Percentiles rank a stretch among this genome's conserved stretches.
Evolutionary conservation across 805 yeast species (phyloP).

Genomic region (Saccharomycopsis babjevae): DNA sequence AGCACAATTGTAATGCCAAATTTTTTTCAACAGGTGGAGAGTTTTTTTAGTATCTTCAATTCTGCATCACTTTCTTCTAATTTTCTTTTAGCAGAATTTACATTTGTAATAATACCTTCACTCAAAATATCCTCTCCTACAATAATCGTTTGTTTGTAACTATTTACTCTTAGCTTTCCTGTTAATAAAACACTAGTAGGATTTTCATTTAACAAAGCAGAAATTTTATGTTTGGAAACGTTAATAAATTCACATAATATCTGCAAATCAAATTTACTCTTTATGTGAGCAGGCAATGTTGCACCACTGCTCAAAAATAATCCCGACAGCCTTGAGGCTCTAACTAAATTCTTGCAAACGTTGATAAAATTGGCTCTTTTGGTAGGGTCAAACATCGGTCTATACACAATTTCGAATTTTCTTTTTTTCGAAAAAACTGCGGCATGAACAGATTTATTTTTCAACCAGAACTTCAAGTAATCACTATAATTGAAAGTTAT

Average conservation of each 20-base stretch:
- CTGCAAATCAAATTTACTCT: constrained; percentile 60
- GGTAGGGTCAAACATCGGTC: constrained; percentile 24
- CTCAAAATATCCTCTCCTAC: constrained; percentile 31
- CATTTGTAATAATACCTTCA: not conserved
- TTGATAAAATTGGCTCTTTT: constrained; percentile 55
- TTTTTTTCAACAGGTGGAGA: not conserved
- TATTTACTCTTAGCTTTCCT: constrained; percentile 62
- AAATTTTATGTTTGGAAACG: constrained; percentile 51
- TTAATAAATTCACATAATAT: constrained; percentile 63
- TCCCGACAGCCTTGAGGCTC: constrained; percentile 79
- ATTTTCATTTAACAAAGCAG: constrained; percentile 45
- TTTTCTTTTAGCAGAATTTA: constrained; percentile 3
- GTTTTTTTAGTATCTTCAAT: constrained; percentile 2
- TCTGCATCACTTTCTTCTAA: constrained; percentile 5
- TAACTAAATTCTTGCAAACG: constrained; percentile 60
- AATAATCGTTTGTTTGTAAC: constrained; percentile 67
- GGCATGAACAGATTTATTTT: constrained; percentile 75
- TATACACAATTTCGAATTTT: constrained; percentile 55
- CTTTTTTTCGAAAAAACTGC: constrained; percentile 70
- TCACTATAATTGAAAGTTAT: constrained; percentile 59
- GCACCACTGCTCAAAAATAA: constrained; percentile 76
- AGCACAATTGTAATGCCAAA: not conserved
- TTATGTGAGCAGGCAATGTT: constrained; percentile 38
- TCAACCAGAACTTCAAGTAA: constrained; percentile 64
- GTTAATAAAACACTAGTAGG: constrained; percentile 58